Evolutionary conservation across 2,329 filamentous ascomycete genomes (phyloP), one percentile per base, ranked within the genome.

Genomic region (Diaporthe longicolla): DNA sequence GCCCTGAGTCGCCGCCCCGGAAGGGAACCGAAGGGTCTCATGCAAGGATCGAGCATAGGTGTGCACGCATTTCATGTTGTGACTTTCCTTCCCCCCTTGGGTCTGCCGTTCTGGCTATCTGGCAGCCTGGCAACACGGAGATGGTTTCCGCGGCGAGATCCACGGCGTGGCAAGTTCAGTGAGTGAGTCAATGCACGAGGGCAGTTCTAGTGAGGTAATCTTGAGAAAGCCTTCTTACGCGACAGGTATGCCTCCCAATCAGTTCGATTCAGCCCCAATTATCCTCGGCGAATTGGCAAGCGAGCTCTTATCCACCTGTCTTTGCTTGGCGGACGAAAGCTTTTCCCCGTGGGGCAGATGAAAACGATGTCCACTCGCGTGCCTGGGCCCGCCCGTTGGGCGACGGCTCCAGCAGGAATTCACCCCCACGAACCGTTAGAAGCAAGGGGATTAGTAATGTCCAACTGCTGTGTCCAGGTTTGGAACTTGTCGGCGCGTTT

Each of bases 181-280:
- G 37, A 13, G 37, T 40, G 40, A 48, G 40, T 50, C 61, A 50
- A 50, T 40, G 26, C 43, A 24, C 13, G 8, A 26, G 45, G 48
- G 32, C 63, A 54, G 29, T 68, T 68, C 37, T 26, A n/a, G 32
- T 68, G 63, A 68, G 48, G 63, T 68, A 68, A 68, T 68, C 32
- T 32, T 26, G 32, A 40, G 48, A 13, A 68, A 35, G 32, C 15
- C 21, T 68, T 24, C 63, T 24, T 68, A 54, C 48, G 32, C 32
- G 63, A 54, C 45, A 68, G 32, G 48, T 40, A 21, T 21, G 15
- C 32, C 17, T 68, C n/a, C 48, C 48, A 40, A 68, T 54, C 63
- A 40, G 63, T 48, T 40, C 32, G 48, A 26, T 29, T 8, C 48
- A 54, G 63, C 21, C 45, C 48, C 63, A 15, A 37, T 68, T 19